These are phyloP conservation scores for Carex parvula DNA, from an alignment of 176 grass and related monocot species.

Conservation along the genomic window DNA sequence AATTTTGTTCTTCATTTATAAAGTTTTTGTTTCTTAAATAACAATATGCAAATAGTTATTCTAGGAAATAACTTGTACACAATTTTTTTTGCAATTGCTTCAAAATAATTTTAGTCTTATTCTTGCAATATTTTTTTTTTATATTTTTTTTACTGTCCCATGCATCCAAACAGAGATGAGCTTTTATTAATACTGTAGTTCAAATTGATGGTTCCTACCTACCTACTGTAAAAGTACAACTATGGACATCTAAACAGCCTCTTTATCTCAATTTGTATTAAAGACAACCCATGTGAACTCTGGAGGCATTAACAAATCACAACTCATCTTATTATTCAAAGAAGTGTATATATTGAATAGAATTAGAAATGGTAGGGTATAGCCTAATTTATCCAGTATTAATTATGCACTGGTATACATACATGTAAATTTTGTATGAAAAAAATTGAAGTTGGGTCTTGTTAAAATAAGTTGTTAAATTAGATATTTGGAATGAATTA, in stretches of 20 bases:
- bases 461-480: background rate
- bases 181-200: background rate
- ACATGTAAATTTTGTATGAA: background rate
- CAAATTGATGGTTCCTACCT: slow-evolving; percentile 2
- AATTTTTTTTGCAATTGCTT: background rate
- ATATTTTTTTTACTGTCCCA: background rate
- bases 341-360: background rate
- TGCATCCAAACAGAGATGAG: background rate
- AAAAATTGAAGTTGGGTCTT: background rate
- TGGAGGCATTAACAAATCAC: background rate
- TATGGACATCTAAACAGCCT: slow-evolving; percentile 10
- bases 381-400: background rate
- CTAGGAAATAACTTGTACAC: background rate
- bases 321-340: slow-evolving; percentile 8
- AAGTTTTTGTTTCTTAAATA: background rate
- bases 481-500: background rate
- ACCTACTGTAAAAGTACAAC: slow-evolving; percentile 19
- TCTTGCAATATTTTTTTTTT: background rate
- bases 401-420: background rate
- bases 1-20: background rate
- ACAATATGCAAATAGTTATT: background rate
- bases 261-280: background rate
- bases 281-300: slow-evolving; percentile 11
- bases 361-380: slow-evolving; percentile 8
- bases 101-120: background rate